Evolutionary conservation across 345 rosid genomes (phyloP).

Genomic region (Murraya koenigii): DNA sequence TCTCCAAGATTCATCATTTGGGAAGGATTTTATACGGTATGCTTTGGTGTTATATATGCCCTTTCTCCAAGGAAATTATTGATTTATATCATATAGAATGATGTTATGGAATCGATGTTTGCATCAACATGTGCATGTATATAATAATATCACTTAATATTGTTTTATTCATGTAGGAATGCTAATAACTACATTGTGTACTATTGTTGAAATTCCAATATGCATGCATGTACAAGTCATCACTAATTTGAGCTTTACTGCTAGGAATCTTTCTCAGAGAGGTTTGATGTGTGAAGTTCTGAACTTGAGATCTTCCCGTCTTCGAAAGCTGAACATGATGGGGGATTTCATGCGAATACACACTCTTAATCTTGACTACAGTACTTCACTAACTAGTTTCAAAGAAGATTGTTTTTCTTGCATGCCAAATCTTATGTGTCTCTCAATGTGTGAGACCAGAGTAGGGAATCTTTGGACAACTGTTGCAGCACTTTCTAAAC

Average conservation of each 20-base stretch:
- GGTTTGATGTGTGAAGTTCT: constrained; percentile 75
- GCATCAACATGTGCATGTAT: neutral
- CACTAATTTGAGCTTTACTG: constrained; percentile 19
- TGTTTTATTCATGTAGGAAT: neutral
- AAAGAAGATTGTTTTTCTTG: constrained; percentile 74
- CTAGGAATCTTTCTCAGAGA: constrained; percentile 66
- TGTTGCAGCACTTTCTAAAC: constrained; percentile 69
- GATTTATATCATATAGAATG: neutral
- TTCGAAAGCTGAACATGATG: constrained; percentile 74
- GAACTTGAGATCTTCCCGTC: constrained; percentile 58
- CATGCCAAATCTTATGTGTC: constrained; percentile 73
- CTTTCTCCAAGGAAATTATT: constrained; percentile 9
- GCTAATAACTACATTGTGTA: neutral
- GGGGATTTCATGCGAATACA: constrained; percentile 64
- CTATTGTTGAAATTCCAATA: neutral
- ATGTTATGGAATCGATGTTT: neutral
- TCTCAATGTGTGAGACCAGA: constrained; percentile 83
- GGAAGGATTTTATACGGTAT: constrained; percentile 71
- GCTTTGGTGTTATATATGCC: constrained; percentile 17
- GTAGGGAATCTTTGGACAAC: constrained; percentile 88
- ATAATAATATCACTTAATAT: neutral
- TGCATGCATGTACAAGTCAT: neutral
- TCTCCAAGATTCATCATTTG: constrained; percentile 55
- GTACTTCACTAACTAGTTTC: constrained; percentile 61
- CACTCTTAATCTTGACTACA: constrained; percentile 73